phyloP scores from a whole-genome alignment of 805 yeast genomes.

The Huiozyma naganishii region DNA sequence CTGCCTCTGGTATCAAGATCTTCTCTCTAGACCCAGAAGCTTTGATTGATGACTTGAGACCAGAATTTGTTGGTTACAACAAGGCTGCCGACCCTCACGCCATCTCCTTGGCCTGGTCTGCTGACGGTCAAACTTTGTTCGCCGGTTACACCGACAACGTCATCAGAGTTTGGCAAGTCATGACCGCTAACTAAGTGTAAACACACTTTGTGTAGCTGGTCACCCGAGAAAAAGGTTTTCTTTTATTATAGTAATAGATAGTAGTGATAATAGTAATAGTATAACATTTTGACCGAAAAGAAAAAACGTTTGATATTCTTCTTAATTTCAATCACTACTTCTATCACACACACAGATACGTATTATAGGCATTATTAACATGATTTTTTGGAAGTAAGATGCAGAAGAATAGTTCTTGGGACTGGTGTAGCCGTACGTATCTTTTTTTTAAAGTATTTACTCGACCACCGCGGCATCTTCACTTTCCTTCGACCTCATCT shows the following conservation, averaged over 20 bases:
- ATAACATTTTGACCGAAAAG: too few relatives aligned
- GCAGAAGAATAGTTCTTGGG: too few relatives aligned
- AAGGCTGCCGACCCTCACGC: conserved; percentile 97
- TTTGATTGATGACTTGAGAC: conserved; percentile 94
- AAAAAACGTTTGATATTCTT: too few relatives aligned
- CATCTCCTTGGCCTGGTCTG: conserved; percentile 97
- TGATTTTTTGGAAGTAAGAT: too few relatives aligned
- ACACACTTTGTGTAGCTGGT: too few relatives aligned
- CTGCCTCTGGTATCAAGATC: conserved; percentile 94
- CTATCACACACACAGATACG: too few relatives aligned
- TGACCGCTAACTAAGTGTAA: conserved; percentile 47
- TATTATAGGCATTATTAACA: too few relatives aligned
- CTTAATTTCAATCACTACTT: too few relatives aligned
- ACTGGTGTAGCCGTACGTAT: neutral
- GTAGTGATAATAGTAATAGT: neutral
- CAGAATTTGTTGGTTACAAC: conserved; percentile 83
- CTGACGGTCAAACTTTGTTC: conserved; percentile 98
- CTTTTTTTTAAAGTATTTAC: neutral
- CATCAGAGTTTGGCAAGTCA: conserved; percentile 99
- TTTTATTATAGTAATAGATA: neutral
- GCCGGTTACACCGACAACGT: conserved; percentile 99
- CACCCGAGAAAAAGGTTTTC: neutral
- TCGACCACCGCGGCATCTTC: neutral
- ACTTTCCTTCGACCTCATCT: conserved; percentile 3
- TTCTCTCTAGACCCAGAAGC: conserved; percentile 93